A percentile compares a stretch with the other conserved stretches of the same genome.
phyloP scores from a whole-genome alignment of 192 early-diverging fungal genomes.

The Podochytrium sp. region DNA sequence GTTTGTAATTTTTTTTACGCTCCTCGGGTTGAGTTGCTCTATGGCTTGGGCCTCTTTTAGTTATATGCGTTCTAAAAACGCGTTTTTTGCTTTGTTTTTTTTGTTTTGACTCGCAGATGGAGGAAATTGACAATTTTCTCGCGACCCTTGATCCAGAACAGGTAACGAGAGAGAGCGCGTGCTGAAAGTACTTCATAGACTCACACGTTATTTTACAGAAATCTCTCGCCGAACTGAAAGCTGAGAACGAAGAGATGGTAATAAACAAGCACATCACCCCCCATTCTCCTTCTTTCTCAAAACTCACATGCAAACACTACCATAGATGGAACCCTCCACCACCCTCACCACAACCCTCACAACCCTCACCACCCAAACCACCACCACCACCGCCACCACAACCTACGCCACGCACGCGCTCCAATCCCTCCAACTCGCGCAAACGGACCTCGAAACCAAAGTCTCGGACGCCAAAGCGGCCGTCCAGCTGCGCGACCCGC shows the following conservation, averaged over 20 bases:
- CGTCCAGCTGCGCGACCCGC: constrained; percentile 19
- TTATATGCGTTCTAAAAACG: too few species aligned
- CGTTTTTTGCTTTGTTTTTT: neutral
- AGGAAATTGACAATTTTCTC: constrained; percentile 5
- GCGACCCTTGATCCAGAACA: constrained; percentile 16
- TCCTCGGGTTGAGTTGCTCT: too few species aligned
- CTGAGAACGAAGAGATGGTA: constrained; percentile 18
- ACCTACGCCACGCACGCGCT: neutral
- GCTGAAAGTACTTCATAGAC: neutral
- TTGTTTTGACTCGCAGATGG: neutral
- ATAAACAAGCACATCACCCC: too few species aligned
- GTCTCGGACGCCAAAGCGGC: constrained; percentile 14
- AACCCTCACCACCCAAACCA: too few species aligned
- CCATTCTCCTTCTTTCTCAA: neutral
- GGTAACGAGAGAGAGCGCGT: constrained; percentile 10
- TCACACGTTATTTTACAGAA: neutral
- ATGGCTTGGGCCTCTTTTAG: too few species aligned
- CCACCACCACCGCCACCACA: neutral
- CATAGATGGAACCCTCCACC: too few species aligned
- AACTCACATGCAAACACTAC: neutral
- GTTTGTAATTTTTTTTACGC: too few species aligned
- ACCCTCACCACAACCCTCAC: too few species aligned
- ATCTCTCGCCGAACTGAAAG: constrained; percentile 8
- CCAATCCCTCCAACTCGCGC: neutral
- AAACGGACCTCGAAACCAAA: neutral